Conservation (phyloP, 2,329 filamentous ascomycete genomes). For the Colletotrichum lupini region DNA sequence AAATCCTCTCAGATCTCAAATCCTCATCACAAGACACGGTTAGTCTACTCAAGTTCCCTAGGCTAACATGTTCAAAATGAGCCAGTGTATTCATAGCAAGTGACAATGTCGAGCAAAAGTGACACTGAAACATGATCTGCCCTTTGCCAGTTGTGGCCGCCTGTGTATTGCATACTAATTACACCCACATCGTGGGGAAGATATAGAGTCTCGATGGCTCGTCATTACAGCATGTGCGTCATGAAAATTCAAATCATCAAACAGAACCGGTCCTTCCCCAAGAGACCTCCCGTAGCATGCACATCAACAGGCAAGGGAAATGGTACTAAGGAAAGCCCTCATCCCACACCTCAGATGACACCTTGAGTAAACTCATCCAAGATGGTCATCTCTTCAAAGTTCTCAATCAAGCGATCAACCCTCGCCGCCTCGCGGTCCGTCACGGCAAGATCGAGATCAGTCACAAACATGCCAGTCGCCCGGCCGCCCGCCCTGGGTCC, state of each 20-base stretch:
- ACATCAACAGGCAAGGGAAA: background rate
- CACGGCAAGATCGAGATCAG: constrained; percentile 48
- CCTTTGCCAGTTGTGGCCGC: background rate
- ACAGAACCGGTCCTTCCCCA: background rate
- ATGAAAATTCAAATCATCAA: background rate
- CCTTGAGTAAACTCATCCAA: constrained; percentile 29
- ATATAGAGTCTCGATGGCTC: background rate
- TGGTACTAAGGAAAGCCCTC: too few relatives aligned
- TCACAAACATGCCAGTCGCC: constrained; percentile 47
- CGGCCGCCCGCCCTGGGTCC: constrained; percentile 41
- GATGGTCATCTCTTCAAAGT: constrained; percentile 43
- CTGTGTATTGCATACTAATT: background rate
- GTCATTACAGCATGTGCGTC: background rate
- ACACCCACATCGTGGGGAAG: background rate
- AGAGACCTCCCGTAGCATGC: background rate
- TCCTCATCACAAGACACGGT: background rate
- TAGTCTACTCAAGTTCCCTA: background rate
- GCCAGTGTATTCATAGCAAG: background rate
- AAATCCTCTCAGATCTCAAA: background rate
- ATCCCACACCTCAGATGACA: background rate
- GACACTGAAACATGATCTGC: background rate
- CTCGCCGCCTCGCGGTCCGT: constrained; percentile 46
- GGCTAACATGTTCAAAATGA: background rate
- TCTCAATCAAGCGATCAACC: constrained; percentile 45
- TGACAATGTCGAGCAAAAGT: background rate